A percentile compares a stretch with the other conserved stretches of the same genome.
These are phyloP conservation scores for Fraxinus sp. DNA, from an alignment of 305 asterid species.

Conservation along the genomic window DNA sequence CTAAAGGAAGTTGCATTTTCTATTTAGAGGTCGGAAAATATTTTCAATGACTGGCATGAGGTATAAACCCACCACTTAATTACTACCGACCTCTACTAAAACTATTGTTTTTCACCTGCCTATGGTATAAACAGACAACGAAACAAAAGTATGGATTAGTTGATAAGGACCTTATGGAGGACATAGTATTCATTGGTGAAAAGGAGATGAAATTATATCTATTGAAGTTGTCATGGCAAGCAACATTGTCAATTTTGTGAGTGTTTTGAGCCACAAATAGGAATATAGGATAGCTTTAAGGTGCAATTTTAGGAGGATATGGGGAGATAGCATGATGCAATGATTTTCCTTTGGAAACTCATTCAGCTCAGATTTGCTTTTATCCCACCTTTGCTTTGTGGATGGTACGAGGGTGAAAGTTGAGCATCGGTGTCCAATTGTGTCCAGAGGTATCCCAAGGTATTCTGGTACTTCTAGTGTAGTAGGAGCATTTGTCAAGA, in stretches of 20 bases:
- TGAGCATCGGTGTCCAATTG: background rate
- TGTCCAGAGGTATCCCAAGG: background rate
- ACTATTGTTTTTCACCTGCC: background rate
- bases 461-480: background rate
- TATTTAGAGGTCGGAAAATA: background rate
- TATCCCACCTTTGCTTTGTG: background rate
- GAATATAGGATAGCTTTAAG: background rate
- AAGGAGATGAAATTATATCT: background rate
- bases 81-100: background rate
- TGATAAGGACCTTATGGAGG: background rate
- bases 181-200: background rate
- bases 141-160: background rate
- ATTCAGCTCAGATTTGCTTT: background rate
- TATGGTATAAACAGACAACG: background rate
- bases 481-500: background rate
- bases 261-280: background rate
- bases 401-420: background rate
- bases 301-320: background rate
- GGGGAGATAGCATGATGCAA: background rate
- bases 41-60: background rate
- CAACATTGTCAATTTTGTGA: background rate
- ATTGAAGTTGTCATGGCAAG: background rate
- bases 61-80: background rate
- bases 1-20: background rate
- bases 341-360: background rate